These are phyloP conservation scores for Gossypium gossypioides DNA, from an alignment of 441 rosid genomes.

Conservation along the genomic window DNA sequence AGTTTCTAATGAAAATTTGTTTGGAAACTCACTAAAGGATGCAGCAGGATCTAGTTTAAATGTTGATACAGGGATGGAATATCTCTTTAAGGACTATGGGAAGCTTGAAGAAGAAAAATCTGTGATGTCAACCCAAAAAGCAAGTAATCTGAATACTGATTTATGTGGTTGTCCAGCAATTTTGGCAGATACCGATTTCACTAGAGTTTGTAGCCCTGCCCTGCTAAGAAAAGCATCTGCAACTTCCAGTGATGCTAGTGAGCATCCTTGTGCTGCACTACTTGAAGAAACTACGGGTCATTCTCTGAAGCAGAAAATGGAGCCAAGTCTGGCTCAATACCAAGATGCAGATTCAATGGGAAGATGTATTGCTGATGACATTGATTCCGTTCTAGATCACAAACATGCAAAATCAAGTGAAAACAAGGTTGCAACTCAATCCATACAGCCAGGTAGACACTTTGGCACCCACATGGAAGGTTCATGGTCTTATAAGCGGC, in stretches of 20 bases:
- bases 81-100: slow-evolving; percentile 3
- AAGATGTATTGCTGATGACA: slow-evolving; percentile 14
- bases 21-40: slow-evolving; percentile 4
- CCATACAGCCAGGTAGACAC: slow-evolving; percentile 16
- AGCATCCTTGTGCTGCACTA: slow-evolving; percentile 4
- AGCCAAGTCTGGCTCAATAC: slow-evolving; percentile 3
- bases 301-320: slow-evolving; percentile 17
- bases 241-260: slow-evolving; percentile 8
- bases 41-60: slow-evolving; percentile 4
- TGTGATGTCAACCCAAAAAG: background rate
- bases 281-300: slow-evolving; percentile 17
- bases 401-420: slow-evolving; percentile 24
- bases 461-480: slow-evolving; percentile 20
- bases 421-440: slow-evolving; percentile 15
- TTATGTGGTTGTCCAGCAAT: slow-evolving; percentile 9
- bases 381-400: slow-evolving; percentile 12
- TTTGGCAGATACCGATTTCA: slow-evolving; percentile 6
- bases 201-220: background rate
- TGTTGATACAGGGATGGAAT: background rate
- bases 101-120: slow-evolving; percentile 16
- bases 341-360: slow-evolving; percentile 10
- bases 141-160: background rate
- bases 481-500: slow-evolving; percentile 43
- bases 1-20: slow-evolving; percentile 7
- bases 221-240: background rate